Evolutionary conservation across 306 rosid genomes (phyloP).

Genomic region (Quercus wislizeni): DNA sequence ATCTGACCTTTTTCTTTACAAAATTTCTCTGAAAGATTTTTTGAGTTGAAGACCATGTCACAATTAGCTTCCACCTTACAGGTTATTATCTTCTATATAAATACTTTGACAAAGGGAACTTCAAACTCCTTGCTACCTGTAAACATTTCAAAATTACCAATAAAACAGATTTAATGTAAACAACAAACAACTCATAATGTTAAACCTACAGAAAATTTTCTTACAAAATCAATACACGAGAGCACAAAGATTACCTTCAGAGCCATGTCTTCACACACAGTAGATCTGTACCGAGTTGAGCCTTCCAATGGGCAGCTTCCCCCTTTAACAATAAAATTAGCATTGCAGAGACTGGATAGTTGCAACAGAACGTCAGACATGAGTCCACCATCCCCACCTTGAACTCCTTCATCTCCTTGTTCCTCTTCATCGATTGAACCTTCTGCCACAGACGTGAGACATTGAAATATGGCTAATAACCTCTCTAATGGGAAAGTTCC

Average conservation of each 20-base stretch:
- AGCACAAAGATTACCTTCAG: constrained; percentile 50
- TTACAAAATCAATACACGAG: not conserved
- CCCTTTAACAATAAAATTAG: constrained; percentile 76
- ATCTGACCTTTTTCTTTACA: not conserved
- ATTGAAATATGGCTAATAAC: constrained; percentile 90
- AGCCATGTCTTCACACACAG: constrained; percentile 73
- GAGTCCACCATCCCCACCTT: constrained; percentile 44
- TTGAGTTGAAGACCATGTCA: constrained; percentile 8
- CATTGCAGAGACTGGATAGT: constrained; percentile 87
- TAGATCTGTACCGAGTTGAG: constrained; percentile 72
- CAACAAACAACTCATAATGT: not conserved
- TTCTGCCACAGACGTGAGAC: constrained; percentile 70
- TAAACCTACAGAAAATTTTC: not conserved
- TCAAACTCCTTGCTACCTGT: constrained; percentile 94
- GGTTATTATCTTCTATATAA: constrained; percentile 57
- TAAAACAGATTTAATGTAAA: not conserved
- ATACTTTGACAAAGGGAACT: constrained; percentile 86
- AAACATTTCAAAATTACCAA: not conserved
- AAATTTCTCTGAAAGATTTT: constrained; percentile 7
- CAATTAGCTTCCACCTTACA: constrained; percentile 13
- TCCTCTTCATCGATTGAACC: constrained; percentile 56
- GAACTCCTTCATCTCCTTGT: constrained; percentile 38
- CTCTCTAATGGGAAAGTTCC: constrained; percentile 95
- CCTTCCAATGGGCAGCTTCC: constrained; percentile 90
- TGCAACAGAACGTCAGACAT: constrained; percentile 86